Evolutionary conservation across 2,329 filamentous ascomycete genomes (phyloP).

Genomic region (Aspergillus sp.): DNA sequence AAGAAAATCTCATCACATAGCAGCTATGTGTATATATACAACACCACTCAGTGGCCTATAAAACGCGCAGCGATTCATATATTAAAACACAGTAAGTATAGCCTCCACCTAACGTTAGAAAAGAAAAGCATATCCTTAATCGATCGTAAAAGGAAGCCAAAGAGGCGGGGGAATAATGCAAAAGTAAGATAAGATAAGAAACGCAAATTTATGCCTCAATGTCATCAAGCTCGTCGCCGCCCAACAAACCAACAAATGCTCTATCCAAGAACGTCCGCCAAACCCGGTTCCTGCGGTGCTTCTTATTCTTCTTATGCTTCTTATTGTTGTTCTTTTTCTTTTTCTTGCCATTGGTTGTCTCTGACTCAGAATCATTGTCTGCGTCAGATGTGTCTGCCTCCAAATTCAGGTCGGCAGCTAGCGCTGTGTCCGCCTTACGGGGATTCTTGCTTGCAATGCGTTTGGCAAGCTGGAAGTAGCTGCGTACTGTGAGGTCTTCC

Average conservation of each 20-base stretch:
- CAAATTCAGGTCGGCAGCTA: conserved; percentile 12
- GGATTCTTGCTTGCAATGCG: conserved; percentile 62
- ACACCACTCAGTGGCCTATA: not conserved
- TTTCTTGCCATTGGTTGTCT: conserved; percentile 25
- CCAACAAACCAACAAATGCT: conserved; percentile 75
- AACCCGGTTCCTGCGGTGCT: conserved; percentile 55
- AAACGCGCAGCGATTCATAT: not conserved
- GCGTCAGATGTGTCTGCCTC: conserved; percentile 16
- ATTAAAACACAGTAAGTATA: not conserved
- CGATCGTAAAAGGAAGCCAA: not conserved
- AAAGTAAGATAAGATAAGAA: not conserved
- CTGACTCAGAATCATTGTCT: not conserved
- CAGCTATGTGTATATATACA: not conserved
- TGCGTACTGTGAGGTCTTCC: conserved; percentile 80
- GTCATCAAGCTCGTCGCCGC: conserved; percentile 61
- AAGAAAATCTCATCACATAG: not conserved
- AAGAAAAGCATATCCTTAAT: not conserved
- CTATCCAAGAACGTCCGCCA: conserved; percentile 77
- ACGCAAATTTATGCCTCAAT: conserved; percentile 15
- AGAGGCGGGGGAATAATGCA: not conserved
- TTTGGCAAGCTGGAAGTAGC: conserved; percentile 75
- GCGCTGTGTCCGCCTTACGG: conserved; percentile 21
- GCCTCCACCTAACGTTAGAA: not conserved
- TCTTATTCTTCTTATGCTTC: conserved; percentile 20
- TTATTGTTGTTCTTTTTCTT: not conserved